Evolutionary conservation across 768 basidiomycete genomes (phyloP).

Genomic region (Leccinum subgranulosum): DNA sequence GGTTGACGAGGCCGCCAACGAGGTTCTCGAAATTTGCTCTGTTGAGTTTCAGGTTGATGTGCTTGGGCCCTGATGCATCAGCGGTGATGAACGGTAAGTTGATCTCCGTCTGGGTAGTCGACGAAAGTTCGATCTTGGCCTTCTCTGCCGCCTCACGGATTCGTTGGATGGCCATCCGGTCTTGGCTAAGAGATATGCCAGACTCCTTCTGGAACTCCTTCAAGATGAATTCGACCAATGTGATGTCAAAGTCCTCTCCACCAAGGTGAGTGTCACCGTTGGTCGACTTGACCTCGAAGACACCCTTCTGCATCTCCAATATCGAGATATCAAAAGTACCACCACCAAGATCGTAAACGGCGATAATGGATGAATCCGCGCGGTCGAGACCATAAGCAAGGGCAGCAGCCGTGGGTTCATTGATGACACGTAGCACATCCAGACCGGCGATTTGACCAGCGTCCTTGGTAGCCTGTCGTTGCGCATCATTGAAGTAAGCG

Average conservation of each 20-base stretch:
- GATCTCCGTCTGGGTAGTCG: constrained; percentile 92
- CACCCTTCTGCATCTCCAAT: constrained; percentile 98
- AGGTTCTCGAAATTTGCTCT: constrained; percentile 90
- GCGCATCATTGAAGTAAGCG: constrained; percentile 99
- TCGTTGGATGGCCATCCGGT: constrained; percentile 97
- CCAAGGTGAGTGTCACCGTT: constrained; percentile 99
- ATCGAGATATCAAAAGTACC: constrained; percentile 99
- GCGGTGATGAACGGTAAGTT: constrained; percentile 98
- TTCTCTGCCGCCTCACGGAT: constrained; percentile 99
- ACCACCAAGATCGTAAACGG: constrained; percentile 97
- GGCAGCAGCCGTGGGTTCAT: constrained; percentile 98
- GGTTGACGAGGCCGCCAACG: constrained; percentile 76
- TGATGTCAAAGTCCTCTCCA: constrained; percentile 94
- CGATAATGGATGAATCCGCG: constrained; percentile 77
- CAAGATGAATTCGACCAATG: constrained; percentile 81
- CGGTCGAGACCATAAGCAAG: constrained; percentile 97
- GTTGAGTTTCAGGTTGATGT: constrained; percentile 89
- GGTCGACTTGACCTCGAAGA: constrained; percentile 99
- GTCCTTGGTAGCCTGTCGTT: constrained; percentile 97
- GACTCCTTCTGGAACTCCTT: constrained; percentile 93
- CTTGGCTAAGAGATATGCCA: constrained; percentile 75
- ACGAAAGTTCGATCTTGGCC: constrained; percentile 98
- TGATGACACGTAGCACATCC: constrained; percentile 97
- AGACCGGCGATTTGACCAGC: constrained; percentile 97
- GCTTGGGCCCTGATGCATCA: constrained; percentile 91